Percentiles rank a stretch among this genome's conserved stretches.
These are phyloP conservation scores for Penicillium sp. DNA, from an alignment of 2,329 filamentous ascomycete genomes.

Conservation along the genomic window DNA sequence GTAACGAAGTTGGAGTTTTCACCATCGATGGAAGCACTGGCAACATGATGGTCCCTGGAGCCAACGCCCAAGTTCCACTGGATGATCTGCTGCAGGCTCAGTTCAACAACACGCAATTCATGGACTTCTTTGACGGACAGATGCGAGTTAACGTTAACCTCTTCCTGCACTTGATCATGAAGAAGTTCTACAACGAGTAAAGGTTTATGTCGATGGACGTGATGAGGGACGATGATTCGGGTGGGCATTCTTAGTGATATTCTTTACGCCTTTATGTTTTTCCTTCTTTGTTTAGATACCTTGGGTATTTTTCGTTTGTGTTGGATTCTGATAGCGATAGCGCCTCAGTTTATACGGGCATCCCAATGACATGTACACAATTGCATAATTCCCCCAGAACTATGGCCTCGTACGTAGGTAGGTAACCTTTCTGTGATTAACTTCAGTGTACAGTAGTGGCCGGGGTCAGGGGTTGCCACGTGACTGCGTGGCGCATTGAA, in stretches of 20 bases:
- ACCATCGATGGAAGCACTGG: constrained; percentile 87
- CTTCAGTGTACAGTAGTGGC: too few relatives aligned
- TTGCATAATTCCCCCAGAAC: constrained; percentile 7
- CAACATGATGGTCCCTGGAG: constrained; percentile 93
- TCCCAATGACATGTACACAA: constrained; percentile 28
- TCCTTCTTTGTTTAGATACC: constrained; percentile 26
- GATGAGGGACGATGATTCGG: constrained; percentile 26
- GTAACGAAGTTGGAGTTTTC: constrained; percentile 92
- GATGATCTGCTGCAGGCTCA: constrained; percentile 95
- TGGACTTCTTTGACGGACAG: constrained; percentile 87
- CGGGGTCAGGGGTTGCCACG: constrained; percentile 35
- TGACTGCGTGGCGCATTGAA: constrained; percentile 31
- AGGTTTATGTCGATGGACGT: constrained; percentile 22
- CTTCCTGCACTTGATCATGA: constrained; percentile 93
- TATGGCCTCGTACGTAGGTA: not conserved
- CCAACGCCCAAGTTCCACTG: constrained; percentile 82
- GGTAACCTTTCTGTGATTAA: not conserved
- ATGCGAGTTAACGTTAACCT: constrained; percentile 94
- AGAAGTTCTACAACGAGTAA: constrained; percentile 83
- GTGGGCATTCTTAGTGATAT: constrained; percentile 25
- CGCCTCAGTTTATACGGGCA: constrained; percentile 18
- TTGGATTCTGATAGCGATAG: constrained; percentile 26
- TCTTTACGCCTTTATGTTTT: constrained; percentile 14
- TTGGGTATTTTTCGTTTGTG: constrained; percentile 21
- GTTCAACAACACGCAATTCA: constrained; percentile 95